A percentile compares a stretch with the other conserved stretches of the same genome.
These are phyloP conservation scores for Misopates orontium DNA, from an alignment of 257 asterid genomes.

Conservation along the genomic window DNA sequence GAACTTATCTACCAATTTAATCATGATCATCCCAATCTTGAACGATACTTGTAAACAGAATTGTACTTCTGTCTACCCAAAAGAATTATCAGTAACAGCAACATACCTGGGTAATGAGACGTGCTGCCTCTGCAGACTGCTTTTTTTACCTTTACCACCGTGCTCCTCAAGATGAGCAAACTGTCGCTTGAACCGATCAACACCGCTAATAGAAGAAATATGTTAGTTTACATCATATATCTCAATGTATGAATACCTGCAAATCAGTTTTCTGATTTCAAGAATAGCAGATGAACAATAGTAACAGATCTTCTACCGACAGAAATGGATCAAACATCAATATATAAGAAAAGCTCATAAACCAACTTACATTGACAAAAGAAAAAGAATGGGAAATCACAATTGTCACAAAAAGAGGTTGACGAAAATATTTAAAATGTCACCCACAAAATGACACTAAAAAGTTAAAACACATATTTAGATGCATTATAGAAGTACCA, in stretches of 20 bases:
- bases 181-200: conserved; percentile 93
- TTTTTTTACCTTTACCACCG: conserved; percentile 77
- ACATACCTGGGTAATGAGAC: conserved; percentile 88
- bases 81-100: conserved; percentile 10
- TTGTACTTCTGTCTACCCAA: no score
- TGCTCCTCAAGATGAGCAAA: conserved; percentile 97
- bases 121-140: conserved; percentile 79
- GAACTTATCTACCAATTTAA: no score
- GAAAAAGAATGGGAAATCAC: neutral
- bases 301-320: neutral
- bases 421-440: no score
- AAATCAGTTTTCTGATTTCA: neutral
- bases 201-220: conserved; percentile 56
- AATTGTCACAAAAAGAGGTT: no score
- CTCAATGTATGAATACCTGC: neutral
- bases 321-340: no score
- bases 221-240: conserved; percentile 22
- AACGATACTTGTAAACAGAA: no score
- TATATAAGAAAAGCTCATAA: no score
- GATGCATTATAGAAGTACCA: no score
- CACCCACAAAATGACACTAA: no score
- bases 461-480: no score
- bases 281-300: neutral
- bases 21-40: no score
- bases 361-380: neutral